Evolutionary conservation across 2,329 filamentous ascomycete genomes (phyloP), one percentile per base, ranked within the genome.

Genomic region (Botryotinia convoluta): DNA sequence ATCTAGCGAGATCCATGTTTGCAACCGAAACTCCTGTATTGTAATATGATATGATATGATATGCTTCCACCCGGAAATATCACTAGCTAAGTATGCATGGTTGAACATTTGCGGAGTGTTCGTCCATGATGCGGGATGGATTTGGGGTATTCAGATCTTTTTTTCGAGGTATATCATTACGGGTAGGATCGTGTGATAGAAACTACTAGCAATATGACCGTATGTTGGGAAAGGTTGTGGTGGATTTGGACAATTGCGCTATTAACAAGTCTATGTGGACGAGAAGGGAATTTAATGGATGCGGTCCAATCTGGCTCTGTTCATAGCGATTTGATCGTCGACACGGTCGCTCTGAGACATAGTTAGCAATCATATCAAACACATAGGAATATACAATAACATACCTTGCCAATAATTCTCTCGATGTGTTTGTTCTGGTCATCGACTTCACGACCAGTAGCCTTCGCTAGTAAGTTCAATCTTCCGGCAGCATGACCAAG

Each of bases 311-410:
- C 79, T 79, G 44, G 91, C 89, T 76, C 92, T 87, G 85, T 95
- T 95, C 87, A 93, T 90, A 74, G 90, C 89, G 79, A 95, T 93
- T 80, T 92, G 89, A 77, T 95, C 92, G 82, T 94, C 92, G 77
- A 97, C 93, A 78, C 86, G 88, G 81, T 97, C 94, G 83, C 91
- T 95, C 93, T 93, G 81, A 71, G 71, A 63, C 18, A 62, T 60
- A 45, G 74, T 84, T 80, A 85, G 82, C 60, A 62, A 26, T 63
- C 16, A 20, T 22, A 18, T 63, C 32, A 35, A 39, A 75, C 42
- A 26, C 54, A 76, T 63, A 62, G 29, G 32, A 51, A n/a, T 6
- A 48, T 10, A 39, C n/a, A 35, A 62, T 72, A 74, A 78, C 85
- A 80, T 83, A 92, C 92, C 91, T 97, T 97, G 77, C 85, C 85